A percentile compares a stretch with the other conserved stretches of the same genome.
Evolutionary conservation across 306 rosid genomes (phyloP).

Genomic region (Biancaea sappan): DNA sequence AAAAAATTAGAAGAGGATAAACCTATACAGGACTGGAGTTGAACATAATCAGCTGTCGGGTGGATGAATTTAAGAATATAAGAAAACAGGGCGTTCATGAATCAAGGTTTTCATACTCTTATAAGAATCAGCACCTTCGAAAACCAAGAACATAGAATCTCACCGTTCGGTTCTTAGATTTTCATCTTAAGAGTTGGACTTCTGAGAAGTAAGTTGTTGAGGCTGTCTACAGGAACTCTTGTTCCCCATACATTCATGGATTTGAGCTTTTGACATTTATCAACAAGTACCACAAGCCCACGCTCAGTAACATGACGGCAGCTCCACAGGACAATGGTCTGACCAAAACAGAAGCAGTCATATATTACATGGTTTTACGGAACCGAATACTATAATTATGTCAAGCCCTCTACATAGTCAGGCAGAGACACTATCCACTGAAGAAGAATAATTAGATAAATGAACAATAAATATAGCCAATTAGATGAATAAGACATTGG

Average conservation of each 20-base stretch:
- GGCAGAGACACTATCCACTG: background rate
- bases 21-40: conserved; percentile 22
- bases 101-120: conserved; percentile 18
- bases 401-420: background rate
- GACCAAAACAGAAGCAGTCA: conserved; percentile 27
- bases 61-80: background rate
- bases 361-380: conserved; percentile 7
- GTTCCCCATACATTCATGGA: conserved; percentile 90
- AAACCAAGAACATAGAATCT: conserved; percentile 29
- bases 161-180: conserved; percentile 39
- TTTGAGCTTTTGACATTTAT: conserved; percentile 71
- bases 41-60: conserved; percentile 24
- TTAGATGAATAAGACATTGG: background rate
- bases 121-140: conserved; percentile 25
- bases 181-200: conserved; percentile 76
- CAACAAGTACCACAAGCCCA: conserved; percentile 72
- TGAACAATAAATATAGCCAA: background rate
- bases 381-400: background rate
- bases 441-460: background rate
- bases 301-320: conserved; percentile 82
- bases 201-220: conserved; percentile 52
- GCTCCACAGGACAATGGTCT: conserved; percentile 90
- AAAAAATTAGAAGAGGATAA: background rate
- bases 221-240: conserved; percentile 69
- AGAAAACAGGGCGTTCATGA: conserved; percentile 28